Evolutionary conservation across 768 basidiomycete genomes (phyloP), one percentile per base, ranked within the genome.

Genomic region (Tulasnella sp.): DNA sequence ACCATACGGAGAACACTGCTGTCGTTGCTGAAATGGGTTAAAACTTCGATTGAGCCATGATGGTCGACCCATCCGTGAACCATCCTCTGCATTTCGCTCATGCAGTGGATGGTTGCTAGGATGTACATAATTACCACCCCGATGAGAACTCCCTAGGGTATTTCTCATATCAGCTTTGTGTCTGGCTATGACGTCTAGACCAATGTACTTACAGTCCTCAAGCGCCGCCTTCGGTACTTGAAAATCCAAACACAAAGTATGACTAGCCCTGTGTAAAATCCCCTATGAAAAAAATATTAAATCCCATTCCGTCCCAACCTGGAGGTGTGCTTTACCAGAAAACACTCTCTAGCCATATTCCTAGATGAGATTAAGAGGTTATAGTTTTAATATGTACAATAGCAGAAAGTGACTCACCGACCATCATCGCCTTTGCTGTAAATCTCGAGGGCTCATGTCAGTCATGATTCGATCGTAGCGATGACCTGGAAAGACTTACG

Each of bases 231-330:
- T 31, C 77, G 68, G 42, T 72, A 78, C 39, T 44, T 73, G 39
- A 74, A 74, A n/a, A 78, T 71, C 72, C 77, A 78, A 18, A 68
- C 62, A 38, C 77, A 78, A 24, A 78, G 77, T 46, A 74, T 40
- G 12, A 78, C 18, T 14, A 78, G 68, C 27, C 77, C 77, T n/a
- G 62, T 72, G 27, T 78, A 71, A 42, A 78, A 42, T 3, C 77
- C 77, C 77, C 77, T 78, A 44, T 39, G 14, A 38, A 18, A 18
- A 58, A 21, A 39, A 56, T 8, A 56, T 31, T 31, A 56, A 27
- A 18, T 14, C 38, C 12, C 36, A 6, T 6, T 27, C 56, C n/a
- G 24, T 39, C 38, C 5, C n/a, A 38, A 4, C 21, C 18, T 4
- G 36, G 56, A n/a, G 34, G 1, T n/a, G 34, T 27, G n/a, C 14